A percentile compares a stretch with the other conserved stretches of the same genome.
phyloP scores from a whole-genome alignment of 768 basidiomycete species.

The Gloeostereum incarnatum region DNA sequence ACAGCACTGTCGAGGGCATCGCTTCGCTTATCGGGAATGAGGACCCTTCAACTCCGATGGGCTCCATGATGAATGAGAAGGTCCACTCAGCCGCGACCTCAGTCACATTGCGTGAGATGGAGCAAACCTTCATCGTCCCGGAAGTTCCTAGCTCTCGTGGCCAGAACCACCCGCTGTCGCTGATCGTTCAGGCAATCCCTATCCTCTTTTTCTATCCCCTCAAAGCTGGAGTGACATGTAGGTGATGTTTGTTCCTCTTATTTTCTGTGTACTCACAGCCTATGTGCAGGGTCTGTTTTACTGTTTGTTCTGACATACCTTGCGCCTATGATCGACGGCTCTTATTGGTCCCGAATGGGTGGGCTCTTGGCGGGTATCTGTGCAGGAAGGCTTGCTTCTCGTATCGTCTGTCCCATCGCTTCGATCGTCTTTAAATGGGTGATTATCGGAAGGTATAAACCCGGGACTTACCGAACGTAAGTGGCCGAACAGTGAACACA shows the following conservation, averaged over 20 bases:
- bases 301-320: conserved; percentile 27
- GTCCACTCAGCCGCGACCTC: conserved; percentile 3
- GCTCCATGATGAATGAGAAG: conserved; percentile 4
- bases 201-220: conserved; percentile 34
- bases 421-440: conserved; percentile 38
- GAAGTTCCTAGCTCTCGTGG: conserved; percentile 12
- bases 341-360: conserved; percentile 24
- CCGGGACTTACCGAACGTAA: conserved; percentile 26
- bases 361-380: conserved; percentile 24
- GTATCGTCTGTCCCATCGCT: conserved; percentile 25
- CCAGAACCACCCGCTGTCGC: conserved; percentile 25
- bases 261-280: too few relatives aligned
- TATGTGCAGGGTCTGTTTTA: conserved; percentile 27
- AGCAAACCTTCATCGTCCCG: conserved; percentile 15
- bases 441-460: conserved; percentile 31
- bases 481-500: too few relatives aligned
- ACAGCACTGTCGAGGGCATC: conserved; percentile 31
- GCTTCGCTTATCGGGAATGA: conserved; percentile 25
- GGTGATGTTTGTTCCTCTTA: conserved; percentile 6
- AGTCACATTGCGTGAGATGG: conserved; percentile 17
- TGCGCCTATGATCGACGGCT: conserved; percentile 15
- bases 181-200: conserved; percentile 32
- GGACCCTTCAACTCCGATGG: conserved; percentile 9
- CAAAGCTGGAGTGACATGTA: conserved; percentile 32
- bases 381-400: conserved; percentile 21